Evolutionary conservation across 2,329 filamentous ascomycete genomes (phyloP).

Genomic region (Beauveria scarabaeidicola): DNA sequence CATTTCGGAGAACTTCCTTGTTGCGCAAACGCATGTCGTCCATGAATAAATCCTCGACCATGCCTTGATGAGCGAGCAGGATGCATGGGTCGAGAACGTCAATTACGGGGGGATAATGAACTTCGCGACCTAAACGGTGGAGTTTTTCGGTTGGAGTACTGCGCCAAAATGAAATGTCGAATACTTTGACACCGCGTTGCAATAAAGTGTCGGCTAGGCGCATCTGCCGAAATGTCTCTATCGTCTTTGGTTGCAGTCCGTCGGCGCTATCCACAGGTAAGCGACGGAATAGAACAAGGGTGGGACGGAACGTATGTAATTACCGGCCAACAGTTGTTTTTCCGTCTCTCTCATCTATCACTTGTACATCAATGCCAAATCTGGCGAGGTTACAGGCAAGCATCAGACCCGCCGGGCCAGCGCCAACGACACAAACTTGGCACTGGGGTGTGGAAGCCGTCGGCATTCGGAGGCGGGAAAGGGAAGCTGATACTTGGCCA

Average conservation of each 20-base stretch:
- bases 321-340: conserved; percentile 57
- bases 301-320: conserved; percentile 3
- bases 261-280: conserved; percentile 43
- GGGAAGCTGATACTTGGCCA: conserved; percentile 33
- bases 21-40: conserved; percentile 59
- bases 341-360: conserved; percentile 61
- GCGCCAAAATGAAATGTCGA: conserved; percentile 69
- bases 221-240: conserved; percentile 68
- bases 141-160: conserved; percentile 42
- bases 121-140: conserved; percentile 53
- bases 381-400: conserved; percentile 48
- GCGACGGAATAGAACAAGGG: neutral
- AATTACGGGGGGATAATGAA: conserved; percentile 58
- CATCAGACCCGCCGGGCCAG: conserved; percentile 49
- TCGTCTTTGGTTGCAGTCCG: conserved; percentile 68
- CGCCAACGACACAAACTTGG: conserved; percentile 45
- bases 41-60: conserved; percentile 64
- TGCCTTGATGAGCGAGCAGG: conserved; percentile 60
- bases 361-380: conserved; percentile 55
- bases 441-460: conserved; percentile 34
- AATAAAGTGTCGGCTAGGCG: conserved; percentile 61
- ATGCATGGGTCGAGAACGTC: conserved; percentile 51
- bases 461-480: conserved; percentile 42
- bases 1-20: conserved; percentile 54
- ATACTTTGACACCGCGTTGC: conserved; percentile 59